phyloP scores from a whole-genome alignment of 345 rosid genomes.

The Abelmoschus esculentus region DNA sequence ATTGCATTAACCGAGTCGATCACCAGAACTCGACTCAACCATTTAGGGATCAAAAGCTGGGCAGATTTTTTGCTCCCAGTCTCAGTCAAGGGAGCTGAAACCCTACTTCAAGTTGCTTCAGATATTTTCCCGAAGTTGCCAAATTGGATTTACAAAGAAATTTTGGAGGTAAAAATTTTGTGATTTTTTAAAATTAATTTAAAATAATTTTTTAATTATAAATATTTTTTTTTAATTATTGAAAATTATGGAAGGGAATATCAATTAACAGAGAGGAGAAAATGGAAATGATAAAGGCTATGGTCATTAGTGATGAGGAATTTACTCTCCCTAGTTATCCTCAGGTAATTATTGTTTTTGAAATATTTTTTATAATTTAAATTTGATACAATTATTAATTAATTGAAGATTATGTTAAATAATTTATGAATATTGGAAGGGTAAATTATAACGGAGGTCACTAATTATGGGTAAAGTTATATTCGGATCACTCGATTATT shows the following conservation, averaged over 20 bases:
- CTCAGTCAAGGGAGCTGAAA: not conserved
- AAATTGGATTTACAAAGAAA: constrained; percentile 16
- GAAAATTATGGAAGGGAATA: constrained; percentile 12
- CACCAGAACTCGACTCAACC: not conserved
- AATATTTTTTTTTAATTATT: too few relatives aligned
- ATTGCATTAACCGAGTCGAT: constrained; percentile 34
- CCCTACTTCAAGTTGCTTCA: constrained; percentile 6
- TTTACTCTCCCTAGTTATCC: constrained; percentile 12
- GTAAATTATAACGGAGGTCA: too few relatives aligned
- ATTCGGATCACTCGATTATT: too few relatives aligned
- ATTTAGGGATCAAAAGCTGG: constrained; percentile 28
- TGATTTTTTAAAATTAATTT: too few relatives aligned
- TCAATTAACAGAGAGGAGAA: constrained; percentile 25
- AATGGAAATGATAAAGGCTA: constrained; percentile 28
- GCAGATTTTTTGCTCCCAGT: constrained; percentile 32
- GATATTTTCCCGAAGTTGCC: constrained; percentile 20
- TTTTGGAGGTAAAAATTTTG: constrained; percentile 18
- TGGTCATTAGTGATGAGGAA: constrained; percentile 22
- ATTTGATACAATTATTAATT: too few relatives aligned
- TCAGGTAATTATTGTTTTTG: constrained; percentile 13
- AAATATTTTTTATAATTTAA: too few relatives aligned
- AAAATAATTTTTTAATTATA: too few relatives aligned
- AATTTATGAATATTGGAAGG: too few relatives aligned
- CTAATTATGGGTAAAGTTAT: too few relatives aligned
- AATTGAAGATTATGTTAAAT: too few relatives aligned